Evolutionary conservation across 257 asterid species (phyloP).

Genomic region (Gynochthodes officinalis): DNA sequence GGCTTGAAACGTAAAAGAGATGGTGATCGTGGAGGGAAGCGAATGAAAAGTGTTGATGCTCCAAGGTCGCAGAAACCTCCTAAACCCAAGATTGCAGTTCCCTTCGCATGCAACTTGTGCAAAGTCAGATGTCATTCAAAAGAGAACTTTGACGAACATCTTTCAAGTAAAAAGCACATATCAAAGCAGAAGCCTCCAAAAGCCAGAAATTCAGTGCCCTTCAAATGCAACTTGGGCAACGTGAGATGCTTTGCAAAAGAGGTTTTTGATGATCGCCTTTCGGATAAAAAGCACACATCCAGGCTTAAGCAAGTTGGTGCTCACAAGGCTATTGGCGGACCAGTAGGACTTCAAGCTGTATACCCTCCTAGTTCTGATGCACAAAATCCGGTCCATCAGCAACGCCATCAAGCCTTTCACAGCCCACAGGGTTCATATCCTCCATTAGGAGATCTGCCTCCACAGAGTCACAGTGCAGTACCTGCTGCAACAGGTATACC

Average conservation of each 20-base stretch:
- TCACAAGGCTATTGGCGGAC: slow-evolving; percentile 25
- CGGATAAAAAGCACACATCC: no score
- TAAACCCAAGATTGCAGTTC: slow-evolving; percentile 19
- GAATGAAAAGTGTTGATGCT: slow-evolving; percentile 7
- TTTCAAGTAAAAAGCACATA: slow-evolving; percentile 26
- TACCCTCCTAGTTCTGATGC: no score
- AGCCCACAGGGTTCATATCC: no score
- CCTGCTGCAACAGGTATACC: slow-evolving; percentile 4
- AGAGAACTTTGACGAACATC: slow-evolving; percentile 23
- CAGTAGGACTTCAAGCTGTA: slow-evolving; percentile 28
- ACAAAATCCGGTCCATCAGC: no score
- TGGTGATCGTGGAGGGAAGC: slow-evolving; percentile 21
- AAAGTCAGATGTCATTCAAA: slow-evolving; percentile 25
- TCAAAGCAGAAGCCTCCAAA: slow-evolving; percentile 7
- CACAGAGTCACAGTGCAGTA: neutral
- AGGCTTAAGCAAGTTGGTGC: slow-evolving; percentile 19
- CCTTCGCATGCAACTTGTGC: slow-evolving; percentile 30
- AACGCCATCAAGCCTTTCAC: no score
- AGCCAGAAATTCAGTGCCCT: neutral
- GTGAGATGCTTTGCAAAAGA: no score
- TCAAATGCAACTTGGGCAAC: no score
- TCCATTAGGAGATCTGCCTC: no score
- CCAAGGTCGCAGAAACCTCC: slow-evolving; percentile 12
- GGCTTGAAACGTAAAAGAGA: slow-evolving; percentile 17
- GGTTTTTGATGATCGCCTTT: no score